Conservation (phyloP, 768 basidiomycete genomes). For the Termitomyces titanicus region DNA sequence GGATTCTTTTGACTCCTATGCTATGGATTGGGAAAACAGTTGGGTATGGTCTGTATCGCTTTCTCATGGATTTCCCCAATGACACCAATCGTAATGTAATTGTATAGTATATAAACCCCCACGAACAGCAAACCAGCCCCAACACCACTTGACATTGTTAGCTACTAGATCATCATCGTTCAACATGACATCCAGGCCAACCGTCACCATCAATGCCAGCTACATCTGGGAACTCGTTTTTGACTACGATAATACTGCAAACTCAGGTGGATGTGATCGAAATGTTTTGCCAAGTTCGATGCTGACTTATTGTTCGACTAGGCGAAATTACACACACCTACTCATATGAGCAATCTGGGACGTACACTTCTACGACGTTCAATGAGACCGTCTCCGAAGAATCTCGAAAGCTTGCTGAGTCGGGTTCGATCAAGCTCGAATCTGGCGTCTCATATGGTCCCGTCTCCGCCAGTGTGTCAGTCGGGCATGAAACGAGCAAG, state of each 20-base stretch:
- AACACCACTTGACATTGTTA: too few species aligned
- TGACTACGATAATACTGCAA: conserved; percentile 2
- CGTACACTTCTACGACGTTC: not conserved
- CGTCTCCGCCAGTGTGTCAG: not conserved
- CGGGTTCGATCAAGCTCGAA: not conserved
- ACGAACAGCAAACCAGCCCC: too few species aligned
- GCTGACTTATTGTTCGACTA: not conserved
- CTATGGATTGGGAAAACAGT: too few species aligned
- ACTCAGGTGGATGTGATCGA: not conserved
- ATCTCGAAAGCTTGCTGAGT: not conserved
- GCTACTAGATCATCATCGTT: too few species aligned
- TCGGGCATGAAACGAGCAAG: not conserved
- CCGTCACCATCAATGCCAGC: not conserved
- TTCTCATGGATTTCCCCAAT: too few species aligned
- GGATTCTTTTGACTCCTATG: too few species aligned
- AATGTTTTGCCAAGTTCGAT: not conserved
- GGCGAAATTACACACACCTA: not conserved
- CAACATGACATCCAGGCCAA: not conserved
- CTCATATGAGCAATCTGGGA: not conserved
- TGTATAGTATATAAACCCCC: too few species aligned
- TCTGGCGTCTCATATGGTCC: conserved; percentile 6
- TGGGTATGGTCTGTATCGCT: too few species aligned
- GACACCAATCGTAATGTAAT: too few species aligned
- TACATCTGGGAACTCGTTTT: not conserved
- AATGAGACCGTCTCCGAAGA: not conserved